Evolutionary conservation across 805 yeast genomes (phyloP).

Genomic region (Yamadazyma laniorum): DNA sequence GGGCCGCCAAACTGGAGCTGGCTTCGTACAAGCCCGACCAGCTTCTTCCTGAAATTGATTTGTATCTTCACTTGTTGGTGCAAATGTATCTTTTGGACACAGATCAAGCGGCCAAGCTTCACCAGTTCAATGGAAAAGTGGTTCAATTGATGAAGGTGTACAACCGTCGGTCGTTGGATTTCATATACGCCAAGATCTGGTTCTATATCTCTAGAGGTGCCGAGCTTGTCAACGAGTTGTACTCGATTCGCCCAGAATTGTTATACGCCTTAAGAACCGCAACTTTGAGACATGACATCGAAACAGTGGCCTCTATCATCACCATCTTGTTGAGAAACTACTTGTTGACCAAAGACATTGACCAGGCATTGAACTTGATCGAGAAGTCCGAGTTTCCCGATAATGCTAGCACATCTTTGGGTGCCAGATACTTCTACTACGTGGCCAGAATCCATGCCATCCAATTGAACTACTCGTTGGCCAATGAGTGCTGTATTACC

Average conservation of each 20-base stretch:
- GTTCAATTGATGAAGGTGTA: conserved; percentile 57
- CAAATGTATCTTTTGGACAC: conserved; percentile 75
- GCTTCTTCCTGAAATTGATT: conserved; percentile 73
- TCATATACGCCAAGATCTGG: conserved; percentile 88
- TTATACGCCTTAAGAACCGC: conserved; percentile 81
- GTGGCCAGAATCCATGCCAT: conserved; percentile 87
- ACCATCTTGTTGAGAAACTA: conserved; percentile 84
- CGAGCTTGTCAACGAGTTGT: conserved; percentile 56
- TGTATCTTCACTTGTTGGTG: conserved; percentile 73
- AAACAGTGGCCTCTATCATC: conserved; percentile 83
- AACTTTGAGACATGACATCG: conserved; percentile 86
- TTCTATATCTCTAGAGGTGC: conserved; percentile 79
- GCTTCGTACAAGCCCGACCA: conserved; percentile 22
- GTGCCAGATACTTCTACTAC: conserved; percentile 89
- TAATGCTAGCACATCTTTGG: conserved; percentile 78
- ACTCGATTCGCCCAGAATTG: conserved; percentile 65
- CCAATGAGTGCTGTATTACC: conserved; percentile 86
- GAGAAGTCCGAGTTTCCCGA: conserved; percentile 88
- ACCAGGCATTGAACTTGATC: conserved; percentile 84
- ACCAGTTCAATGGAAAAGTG: conserved; percentile 51
- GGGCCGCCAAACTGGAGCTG: conserved; percentile 22
- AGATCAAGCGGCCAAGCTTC: conserved; percentile 47
- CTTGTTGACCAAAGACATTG: conserved; percentile 72
- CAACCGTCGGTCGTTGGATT: conserved; percentile 82
- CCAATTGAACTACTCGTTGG: conserved; percentile 88